Conservation (phyloP, 2,329 filamentous ascomycete species). For the Hymenoscyphus albidus region DNA sequence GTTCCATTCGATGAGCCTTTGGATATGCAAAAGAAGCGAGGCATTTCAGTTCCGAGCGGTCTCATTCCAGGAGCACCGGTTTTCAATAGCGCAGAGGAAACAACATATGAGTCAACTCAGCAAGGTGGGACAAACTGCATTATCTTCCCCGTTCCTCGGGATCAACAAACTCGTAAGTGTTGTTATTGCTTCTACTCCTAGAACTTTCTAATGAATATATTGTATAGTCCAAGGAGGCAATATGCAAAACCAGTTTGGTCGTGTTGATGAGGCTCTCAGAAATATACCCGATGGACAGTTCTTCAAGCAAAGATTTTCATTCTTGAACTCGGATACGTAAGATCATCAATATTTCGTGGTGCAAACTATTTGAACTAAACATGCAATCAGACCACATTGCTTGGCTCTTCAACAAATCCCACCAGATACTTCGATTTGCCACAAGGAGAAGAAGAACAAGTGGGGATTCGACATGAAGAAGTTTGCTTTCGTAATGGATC, state of each 20-base stretch:
- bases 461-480: conserved; percentile 6
- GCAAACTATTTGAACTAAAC: neutral
- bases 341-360: neutral
- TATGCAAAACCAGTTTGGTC: conserved; percentile 4
- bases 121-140: neutral
- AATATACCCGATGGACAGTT: conserved; percentile 1
- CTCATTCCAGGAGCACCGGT: neutral
- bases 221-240: conserved; percentile 2
- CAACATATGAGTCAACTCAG: conserved; percentile 5
- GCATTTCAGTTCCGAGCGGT: neutral
- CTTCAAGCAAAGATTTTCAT: conserved; percentile 5
- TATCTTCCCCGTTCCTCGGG: conserved; percentile 2
- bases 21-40: neutral
- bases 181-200: neutral
- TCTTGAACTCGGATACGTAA: conserved; percentile 6
- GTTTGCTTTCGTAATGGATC: conserved; percentile 2
- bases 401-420: conserved; percentile 1
- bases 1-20: neutral
- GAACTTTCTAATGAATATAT: neutral
- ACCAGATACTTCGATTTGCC: conserved; percentile 1
- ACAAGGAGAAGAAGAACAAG: conserved; percentile 6
- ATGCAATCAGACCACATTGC: neutral
- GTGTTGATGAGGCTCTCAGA: conserved; percentile 3
- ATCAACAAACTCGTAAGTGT: conserved; percentile 2
- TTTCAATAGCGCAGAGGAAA: conserved; percentile 5